Evolutionary conservation across 805 yeast species (phyloP).

Genomic region (Lachancea thermotolerans): DNA sequence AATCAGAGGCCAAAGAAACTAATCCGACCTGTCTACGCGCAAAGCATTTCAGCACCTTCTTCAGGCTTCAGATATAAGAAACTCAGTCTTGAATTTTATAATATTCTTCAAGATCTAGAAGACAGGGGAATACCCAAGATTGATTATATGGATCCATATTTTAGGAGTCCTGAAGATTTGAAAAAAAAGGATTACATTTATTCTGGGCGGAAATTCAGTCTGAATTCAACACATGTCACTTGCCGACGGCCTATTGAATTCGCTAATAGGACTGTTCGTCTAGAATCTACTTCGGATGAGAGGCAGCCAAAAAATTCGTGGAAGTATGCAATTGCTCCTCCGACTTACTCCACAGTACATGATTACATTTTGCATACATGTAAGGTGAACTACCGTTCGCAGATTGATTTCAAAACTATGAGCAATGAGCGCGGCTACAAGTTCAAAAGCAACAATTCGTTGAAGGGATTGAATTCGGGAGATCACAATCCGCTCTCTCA

Average conservation of each 20-base stretch:
- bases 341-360: slow-evolving; percentile 30
- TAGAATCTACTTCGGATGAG: neutral
- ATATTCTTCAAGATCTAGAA: slow-evolving; percentile 43
- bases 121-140: slow-evolving; percentile 42
- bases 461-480: slow-evolving; percentile 26
- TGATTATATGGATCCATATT: slow-evolving; percentile 59
- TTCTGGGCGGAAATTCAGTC: slow-evolving; percentile 57
- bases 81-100: slow-evolving; percentile 10
- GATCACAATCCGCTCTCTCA: slow-evolving; percentile 45
- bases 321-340: slow-evolving; percentile 46
- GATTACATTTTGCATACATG: neutral
- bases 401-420: slow-evolving; percentile 6
- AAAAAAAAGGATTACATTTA: slow-evolving; percentile 50
- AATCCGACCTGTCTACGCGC: too few species aligned
- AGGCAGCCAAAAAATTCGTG: slow-evolving; percentile 25
- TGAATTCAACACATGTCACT: slow-evolving; percentile 36
- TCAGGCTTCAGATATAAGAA: neutral
- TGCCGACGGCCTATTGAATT: slow-evolving; percentile 22
- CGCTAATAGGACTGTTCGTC: slow-evolving; percentile 16
- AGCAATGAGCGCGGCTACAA: slow-evolving; percentile 10
- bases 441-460: slow-evolving; percentile 8
- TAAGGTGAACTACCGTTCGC: slow-evolving; percentile 11
- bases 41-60: neutral
- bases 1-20: neutral
- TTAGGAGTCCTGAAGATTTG: slow-evolving; percentile 45